Evolutionary conservation across 495 filamentous ascomycete species (phyloP), one percentile per base, ranked within the genome.

Genomic region (Trichoderma gamsii): DNA sequence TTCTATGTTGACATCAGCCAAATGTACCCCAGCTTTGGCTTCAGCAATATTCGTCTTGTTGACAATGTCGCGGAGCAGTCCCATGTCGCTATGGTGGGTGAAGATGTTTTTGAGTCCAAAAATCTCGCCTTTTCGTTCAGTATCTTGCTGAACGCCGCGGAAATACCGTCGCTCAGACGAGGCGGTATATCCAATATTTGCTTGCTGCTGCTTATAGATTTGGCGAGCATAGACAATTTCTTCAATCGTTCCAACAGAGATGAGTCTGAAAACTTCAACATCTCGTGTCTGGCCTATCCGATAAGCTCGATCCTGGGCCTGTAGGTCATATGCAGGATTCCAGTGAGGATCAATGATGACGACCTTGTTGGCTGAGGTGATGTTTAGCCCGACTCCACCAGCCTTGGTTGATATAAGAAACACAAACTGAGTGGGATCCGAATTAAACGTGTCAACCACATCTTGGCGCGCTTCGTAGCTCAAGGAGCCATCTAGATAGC

Each of bases 171-270:
- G 89, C 76, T 99, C 95, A 38, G 87, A 89, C 52, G 89, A 93
- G 9, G 95, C 95, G 41, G 89, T 97, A 76, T 99, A 99, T 1
- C 92, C 95, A 65, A 99, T 99, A 72, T 97, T 97, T 3, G 95
- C 95, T 75, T 98, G 95, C 73, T 99, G 95, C 74, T 99, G 95
- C 75, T 99, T 99, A 81, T 98, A 99, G 67, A 99, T 97, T 73
- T 99, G 95, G 12, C 95, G 85, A 0, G 95, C 95, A 72, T 99
- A 99, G 43, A 97, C 91, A 69, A 97, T 97, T 77, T 99, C 95
- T 73, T 99, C 95, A 67, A 99, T 93, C 0, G 96, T 98, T 18
- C 95, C 95, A 0, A 89, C 88, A 8, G 89, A 93, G n/a, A 99
- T 87, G 32, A 99, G 85, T 16, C 95, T 89, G 78, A 96, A 98